A percentile compares a stretch with the other conserved stretches of the same genome.
These are phyloP conservation scores for Verbena officinalis DNA, from an alignment of 257 asterid genomes.

Conservation along the genomic window DNA sequence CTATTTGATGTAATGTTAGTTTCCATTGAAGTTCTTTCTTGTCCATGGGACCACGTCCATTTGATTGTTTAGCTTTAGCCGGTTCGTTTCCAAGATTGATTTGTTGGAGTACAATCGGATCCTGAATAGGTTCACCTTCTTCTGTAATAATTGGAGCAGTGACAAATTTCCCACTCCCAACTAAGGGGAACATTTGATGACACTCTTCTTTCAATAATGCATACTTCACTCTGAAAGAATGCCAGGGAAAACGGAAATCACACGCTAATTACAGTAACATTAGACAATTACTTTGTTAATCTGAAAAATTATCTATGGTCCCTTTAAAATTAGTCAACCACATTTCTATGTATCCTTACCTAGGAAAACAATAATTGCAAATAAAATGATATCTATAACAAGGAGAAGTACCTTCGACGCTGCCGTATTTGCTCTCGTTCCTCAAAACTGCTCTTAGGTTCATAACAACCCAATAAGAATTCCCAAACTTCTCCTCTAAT, in stretches of 20 bases:
- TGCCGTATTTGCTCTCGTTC: conserved; percentile 79
- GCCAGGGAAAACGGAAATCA: conserved; percentile 24
- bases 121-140: conserved; percentile 79
- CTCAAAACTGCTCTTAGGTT: conserved; percentile 81
- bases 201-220: conserved; percentile 80
- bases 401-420: conserved; percentile 62
- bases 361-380: not conserved
- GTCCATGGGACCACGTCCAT: conserved; percentile 44
- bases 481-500: conserved; percentile 99
- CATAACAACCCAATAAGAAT: conserved; percentile 88
- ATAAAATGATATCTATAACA: conserved; percentile 12
- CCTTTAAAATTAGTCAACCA: no score
- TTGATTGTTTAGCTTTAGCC: conserved; percentile 40
- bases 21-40: conserved; percentile 90
- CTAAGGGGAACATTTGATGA: conserved; percentile 75
- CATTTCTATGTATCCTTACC: not conserved
- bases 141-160: conserved; percentile 93
- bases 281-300: conserved; percentile 10
- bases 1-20: conserved; percentile 92
- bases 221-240: conserved; percentile 68
- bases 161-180: conserved; percentile 84
- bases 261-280: conserved; percentile 21
- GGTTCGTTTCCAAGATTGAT: conserved; percentile 46
- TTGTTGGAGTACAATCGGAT: conserved; percentile 89
- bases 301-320: not conserved